Evolutionary conservation across 2,329 filamentous ascomycete genomes (phyloP), one percentile per base, ranked within the genome.

Genomic region (Paecilomyces sp.): DNA sequence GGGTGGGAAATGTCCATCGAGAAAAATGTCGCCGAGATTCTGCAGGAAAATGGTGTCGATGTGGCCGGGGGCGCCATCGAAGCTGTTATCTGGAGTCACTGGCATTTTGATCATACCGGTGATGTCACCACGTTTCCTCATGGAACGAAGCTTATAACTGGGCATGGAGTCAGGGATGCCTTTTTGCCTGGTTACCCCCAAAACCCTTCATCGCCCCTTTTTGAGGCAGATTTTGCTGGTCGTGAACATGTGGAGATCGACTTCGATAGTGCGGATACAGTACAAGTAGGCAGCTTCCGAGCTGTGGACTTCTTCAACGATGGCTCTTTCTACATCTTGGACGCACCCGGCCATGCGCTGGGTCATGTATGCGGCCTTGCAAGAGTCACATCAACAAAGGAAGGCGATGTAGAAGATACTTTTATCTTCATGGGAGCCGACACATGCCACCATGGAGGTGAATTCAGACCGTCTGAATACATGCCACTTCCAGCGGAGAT

Each of bases 401-500:
- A 28, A 28, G 25, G 25, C 2, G 25, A 28, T 3, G 25, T 2
- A 6, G 25, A 28, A 6, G 31, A 61, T 28, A 64, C 61, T 3
- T 64, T 64, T 56, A 59, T 65, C 1, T 60, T 63, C 34, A 31
- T 66, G 3, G 64, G 61, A 2, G 64, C 56, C 3, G 63, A 66
- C 52, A 34, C 72, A 4, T 74, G 70, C 28, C 79, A 81, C 61
- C 75, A 80, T 58, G 70, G 66, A 11, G 75, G 74, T 30, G 74
- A 79, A 63, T 73, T 80, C 58, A 65, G 77, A 36, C 80, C 79
- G n/a, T 57, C 59, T 4, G 22, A n/a, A 3, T 52, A 60, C 3
- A 8, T 58, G 7, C 47, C 59, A 13, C 30, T 59, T 25, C 41
- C 56, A 5, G 4, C 12, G 25, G 22, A 51, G 28, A 56, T 57